These are phyloP conservation scores for Metschnikowia lunata DNA, from an alignment of 805 yeast genomes.

Conservation along the genomic window DNA sequence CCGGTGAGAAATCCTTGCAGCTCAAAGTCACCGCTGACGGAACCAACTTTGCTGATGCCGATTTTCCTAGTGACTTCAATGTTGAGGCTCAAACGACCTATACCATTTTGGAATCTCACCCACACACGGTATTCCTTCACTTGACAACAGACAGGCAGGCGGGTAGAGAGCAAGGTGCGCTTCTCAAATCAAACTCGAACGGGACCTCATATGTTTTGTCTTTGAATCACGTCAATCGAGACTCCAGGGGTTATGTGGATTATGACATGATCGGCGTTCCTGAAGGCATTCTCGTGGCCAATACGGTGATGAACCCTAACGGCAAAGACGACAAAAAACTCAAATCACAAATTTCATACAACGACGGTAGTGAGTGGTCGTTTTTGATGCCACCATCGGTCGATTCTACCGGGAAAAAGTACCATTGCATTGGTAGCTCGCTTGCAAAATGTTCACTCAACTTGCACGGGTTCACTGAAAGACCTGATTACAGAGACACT, in stretches of 20 bases:
- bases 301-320: slow-evolving; percentile 56
- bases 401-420: slow-evolving; percentile 58
- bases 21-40: slow-evolving; percentile 84
- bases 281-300: slow-evolving; percentile 80
- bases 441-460: slow-evolving; percentile 70
- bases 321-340: slow-evolving; percentile 49
- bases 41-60: slow-evolving; percentile 64
- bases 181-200: slow-evolving; percentile 84
- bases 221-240: slow-evolving; percentile 69
- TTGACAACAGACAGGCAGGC: slow-evolving; percentile 57
- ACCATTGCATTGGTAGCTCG: slow-evolving; percentile 47
- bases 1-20: slow-evolving; percentile 43
- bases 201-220: slow-evolving; percentile 82
- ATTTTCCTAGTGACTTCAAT: slow-evolving; percentile 62
- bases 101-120: slow-evolving; percentile 70
- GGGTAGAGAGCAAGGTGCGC: slow-evolving; percentile 65
- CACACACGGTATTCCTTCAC: slow-evolving; percentile 75
- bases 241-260: slow-evolving; percentile 73
- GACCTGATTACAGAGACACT: slow-evolving; percentile 78
- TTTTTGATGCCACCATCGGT: slow-evolving; percentile 62
- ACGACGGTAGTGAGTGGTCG: slow-evolving; percentile 90
- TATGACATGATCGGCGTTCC: slow-evolving; percentile 78
- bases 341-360: slow-evolving; percentile 72
- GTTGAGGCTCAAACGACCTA: slow-evolving; percentile 57
- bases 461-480: slow-evolving; percentile 86